phyloP scores from a whole-genome alignment of 805 yeast species.

The Yarrowia sp. region DNA sequence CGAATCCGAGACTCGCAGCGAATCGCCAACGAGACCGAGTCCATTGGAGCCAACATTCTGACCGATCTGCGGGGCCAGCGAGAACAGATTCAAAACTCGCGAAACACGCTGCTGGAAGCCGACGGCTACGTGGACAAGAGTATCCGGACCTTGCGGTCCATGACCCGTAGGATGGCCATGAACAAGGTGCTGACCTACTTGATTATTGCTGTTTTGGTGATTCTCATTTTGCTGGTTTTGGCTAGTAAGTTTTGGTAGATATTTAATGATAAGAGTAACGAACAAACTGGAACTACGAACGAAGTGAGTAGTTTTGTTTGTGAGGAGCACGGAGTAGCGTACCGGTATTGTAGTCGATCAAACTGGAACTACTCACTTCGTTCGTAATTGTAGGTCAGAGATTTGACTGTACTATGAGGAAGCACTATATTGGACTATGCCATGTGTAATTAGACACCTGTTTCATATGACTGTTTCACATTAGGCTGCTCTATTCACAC shows the following conservation, averaged over 20 bases:
- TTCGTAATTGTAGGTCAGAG: too few species aligned
- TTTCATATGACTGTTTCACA: too few species aligned
- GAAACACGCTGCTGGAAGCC: constrained; percentile 86
- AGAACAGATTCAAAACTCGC: constrained; percentile 85
- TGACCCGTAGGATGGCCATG: constrained; percentile 93
- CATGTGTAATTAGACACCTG: too few species aligned
- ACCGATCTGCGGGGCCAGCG: constrained; percentile 90
- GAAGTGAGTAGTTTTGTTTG: too few species aligned
- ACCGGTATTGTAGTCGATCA: too few species aligned
- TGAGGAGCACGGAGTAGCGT: too few species aligned
- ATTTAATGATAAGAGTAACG: too few species aligned
- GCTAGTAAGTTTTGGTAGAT: constrained; percentile 76
- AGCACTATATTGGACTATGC: too few species aligned
- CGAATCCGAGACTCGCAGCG: constrained; percentile 87
- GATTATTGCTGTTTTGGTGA: constrained; percentile 83
- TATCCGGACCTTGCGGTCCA: constrained; percentile 80
- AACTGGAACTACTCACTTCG: too few species aligned
- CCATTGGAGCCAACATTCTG: constrained; percentile 87
- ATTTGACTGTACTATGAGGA: too few species aligned
- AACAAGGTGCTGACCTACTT: constrained; percentile 90
- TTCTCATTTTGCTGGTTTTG: constrained; percentile 81
- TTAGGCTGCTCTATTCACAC: too few species aligned
- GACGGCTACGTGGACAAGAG: constrained; percentile 92
- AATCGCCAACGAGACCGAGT: constrained; percentile 90
- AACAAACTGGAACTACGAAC: too few species aligned